Conservation (phyloP, 2,329 filamentous ascomycete species). For the Diaporthe batatas region DNA sequence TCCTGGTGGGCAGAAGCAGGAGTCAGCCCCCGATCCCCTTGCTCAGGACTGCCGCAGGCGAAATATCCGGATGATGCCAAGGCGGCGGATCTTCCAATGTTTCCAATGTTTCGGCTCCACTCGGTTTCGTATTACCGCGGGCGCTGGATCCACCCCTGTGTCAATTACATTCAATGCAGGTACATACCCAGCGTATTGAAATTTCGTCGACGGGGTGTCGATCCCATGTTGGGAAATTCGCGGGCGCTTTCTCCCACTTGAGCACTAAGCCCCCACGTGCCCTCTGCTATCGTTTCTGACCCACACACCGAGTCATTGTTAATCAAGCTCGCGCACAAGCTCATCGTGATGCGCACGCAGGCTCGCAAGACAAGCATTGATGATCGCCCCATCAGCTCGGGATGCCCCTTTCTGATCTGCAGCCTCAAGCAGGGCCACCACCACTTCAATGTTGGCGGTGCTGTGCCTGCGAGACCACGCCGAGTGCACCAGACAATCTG, state of each 20-base stretch:
- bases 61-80: slow-evolving; percentile 32
- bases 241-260: neutral
- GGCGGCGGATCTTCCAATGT: slow-evolving; percentile 23
- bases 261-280: slow-evolving; percentile 8
- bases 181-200: slow-evolving; percentile 8
- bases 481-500: neutral
- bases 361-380: slow-evolving; percentile 14
- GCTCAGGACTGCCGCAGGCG: slow-evolving; percentile 21
- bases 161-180: slow-evolving; percentile 32
- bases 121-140: slow-evolving; percentile 15
- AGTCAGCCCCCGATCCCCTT: slow-evolving; percentile 13
- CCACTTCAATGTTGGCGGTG: neutral
- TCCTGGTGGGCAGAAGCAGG: slow-evolving; percentile 16
- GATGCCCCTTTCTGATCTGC: slow-evolving; percentile 9
- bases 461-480: neutral
- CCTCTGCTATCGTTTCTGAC: slow-evolving; percentile 1
- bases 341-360: neutral
- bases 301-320: slow-evolving; percentile 19
- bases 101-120: slow-evolving; percentile 33
- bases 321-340: slow-evolving; percentile 27
- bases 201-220: slow-evolving; percentile 14
- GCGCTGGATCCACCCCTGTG: slow-evolving; percentile 27
- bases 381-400: neutral
- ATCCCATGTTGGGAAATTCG: slow-evolving; percentile 27
- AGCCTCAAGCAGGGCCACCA: neutral